Evolutionary conservation across 768 basidiomycete species (phyloP).

Genomic region (Hydnomerulius pinastri): DNA sequence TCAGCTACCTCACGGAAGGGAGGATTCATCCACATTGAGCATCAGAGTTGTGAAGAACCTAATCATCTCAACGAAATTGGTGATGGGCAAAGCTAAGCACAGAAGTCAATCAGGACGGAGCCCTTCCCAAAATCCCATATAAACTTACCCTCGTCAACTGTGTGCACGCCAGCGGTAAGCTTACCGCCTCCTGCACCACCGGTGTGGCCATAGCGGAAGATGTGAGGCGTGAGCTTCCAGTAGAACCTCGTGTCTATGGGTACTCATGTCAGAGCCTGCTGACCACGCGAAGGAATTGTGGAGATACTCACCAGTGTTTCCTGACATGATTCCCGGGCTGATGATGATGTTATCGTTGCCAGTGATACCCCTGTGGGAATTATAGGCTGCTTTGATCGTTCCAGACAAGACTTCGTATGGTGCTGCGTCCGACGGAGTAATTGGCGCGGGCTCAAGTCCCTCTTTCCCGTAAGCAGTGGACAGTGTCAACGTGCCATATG

Average conservation of each 20-base stretch:
- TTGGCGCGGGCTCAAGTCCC: conserved; percentile 66
- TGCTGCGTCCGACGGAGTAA: conserved; percentile 45
- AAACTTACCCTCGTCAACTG: conserved; percentile 69
- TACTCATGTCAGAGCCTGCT: background rate
- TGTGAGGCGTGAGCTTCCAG: conserved; percentile 51
- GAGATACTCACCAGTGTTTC: conserved; percentile 50
- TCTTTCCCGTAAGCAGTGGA: conserved; percentile 44
- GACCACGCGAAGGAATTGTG: background rate
- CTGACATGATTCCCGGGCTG: conserved; percentile 57
- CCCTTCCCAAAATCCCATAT: background rate
- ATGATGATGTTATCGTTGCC: conserved; percentile 41
- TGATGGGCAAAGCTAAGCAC: conserved; percentile 45
- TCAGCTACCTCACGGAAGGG: conserved; percentile 8
- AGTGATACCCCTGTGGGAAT: conserved; percentile 44
- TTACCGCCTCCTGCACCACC: conserved; percentile 30
- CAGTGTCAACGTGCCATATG: conserved; percentile 50
- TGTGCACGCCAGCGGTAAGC: conserved; percentile 53
- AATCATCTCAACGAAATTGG: conserved; percentile 62
- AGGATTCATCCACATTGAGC: conserved; percentile 65
- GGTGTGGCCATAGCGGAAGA: conserved; percentile 66
- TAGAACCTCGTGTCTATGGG: conserved; percentile 45
- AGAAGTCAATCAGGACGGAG: background rate
- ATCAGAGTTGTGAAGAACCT: conserved; percentile 66
- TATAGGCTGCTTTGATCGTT: conserved; percentile 63
- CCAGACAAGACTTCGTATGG: conserved; percentile 58